Base-by-base conservation (phyloP, 2,329 filamentous ascomycete genomes). In the Aureobasidium leucospermi region DNA sequence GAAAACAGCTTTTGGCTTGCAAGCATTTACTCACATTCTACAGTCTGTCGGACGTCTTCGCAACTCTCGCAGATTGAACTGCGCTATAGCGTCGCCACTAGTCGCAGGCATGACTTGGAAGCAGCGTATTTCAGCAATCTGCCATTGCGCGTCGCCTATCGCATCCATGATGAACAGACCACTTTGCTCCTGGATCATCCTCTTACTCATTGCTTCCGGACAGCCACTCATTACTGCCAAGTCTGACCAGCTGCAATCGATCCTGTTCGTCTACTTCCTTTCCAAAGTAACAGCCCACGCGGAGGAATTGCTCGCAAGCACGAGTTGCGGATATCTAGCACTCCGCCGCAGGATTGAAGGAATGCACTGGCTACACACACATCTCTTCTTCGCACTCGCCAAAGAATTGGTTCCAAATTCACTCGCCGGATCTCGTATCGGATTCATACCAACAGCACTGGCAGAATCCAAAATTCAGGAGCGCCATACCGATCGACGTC, bases 131-230 rank as follows among this genome's bases (percentile, higher is more conserved):
- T 49, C 45, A n/a, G 55, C 55, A 15, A 41, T 58, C 16, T 58
- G 55, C 23, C 55, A 58, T 42, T 42, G 32, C 6, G 45, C 38
- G 6, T 58, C 55, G 5, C 55, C 55, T 3, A 32, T 58, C 16
- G 36, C 45, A 6, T 58, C 55, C 19, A 58, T 58, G 55, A 58
- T 58, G 43, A 58, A 58, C 36, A 58, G 45, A 41, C 34, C 38
- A 9, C 45, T 58, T 13, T 58, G 55, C 16, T 58, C 55, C 3
- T 58, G 55, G 45, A 29, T 58, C 29, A 36, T 58, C 36, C 55
- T 58, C 28, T 9, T 49, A 34, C 55, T 58, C 36, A 8, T 58
- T 8, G 55, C 55, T 16, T 48, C 55, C 3, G 55, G 55, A 23
- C 23, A 49, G 4, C 55, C 55, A 8, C 36, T 58, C 6, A 43